Conservation (phyloP, 345 rosid species). For the Capsella bursapastoris region DNA sequence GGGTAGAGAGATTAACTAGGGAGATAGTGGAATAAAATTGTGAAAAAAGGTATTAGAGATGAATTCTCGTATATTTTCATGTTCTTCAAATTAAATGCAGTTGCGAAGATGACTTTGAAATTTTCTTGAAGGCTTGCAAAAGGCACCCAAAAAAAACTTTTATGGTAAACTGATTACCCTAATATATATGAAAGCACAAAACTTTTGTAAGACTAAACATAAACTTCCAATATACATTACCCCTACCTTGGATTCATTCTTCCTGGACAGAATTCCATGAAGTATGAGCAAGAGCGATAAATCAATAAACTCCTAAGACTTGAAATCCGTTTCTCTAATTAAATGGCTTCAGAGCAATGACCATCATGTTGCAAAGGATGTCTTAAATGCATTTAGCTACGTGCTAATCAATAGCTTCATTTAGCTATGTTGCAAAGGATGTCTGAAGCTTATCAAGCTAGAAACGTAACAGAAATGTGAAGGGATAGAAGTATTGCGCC, state of each 20-base stretch:
- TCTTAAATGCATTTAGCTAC: slow-evolving; percentile 1
- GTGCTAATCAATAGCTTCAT: neutral
- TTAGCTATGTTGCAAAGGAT: too few species aligned
- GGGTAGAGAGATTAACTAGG: too few species aligned
- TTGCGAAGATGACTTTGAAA: slow-evolving; percentile 74
- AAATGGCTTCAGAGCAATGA: too few species aligned
- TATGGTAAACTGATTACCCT: slow-evolving; percentile 16
- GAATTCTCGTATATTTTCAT: too few species aligned
- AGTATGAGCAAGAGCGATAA: neutral
- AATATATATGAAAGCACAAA: neutral
- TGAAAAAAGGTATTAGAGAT: too few species aligned
- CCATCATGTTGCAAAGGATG: slow-evolving; percentile 24
- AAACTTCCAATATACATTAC: too few species aligned
- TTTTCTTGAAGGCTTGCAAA: slow-evolving; percentile 71
- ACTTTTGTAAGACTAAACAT: slow-evolving; percentile 3
- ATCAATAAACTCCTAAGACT: slow-evolving; percentile 17
- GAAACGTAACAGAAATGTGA: too few species aligned
- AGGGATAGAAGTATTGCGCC: too few species aligned
- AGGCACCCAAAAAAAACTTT: slow-evolving; percentile 1
- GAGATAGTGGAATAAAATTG: too few species aligned
- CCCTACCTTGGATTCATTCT: slow-evolving; percentile 17
- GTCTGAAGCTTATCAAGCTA: too few species aligned
- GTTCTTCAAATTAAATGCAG: too few species aligned
- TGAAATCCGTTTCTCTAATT: neutral
- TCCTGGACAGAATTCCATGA: slow-evolving; percentile 6